Evolutionary conservation across 306 rosid genomes (phyloP).

Genomic region (Casuarina equisetifolia): DNA sequence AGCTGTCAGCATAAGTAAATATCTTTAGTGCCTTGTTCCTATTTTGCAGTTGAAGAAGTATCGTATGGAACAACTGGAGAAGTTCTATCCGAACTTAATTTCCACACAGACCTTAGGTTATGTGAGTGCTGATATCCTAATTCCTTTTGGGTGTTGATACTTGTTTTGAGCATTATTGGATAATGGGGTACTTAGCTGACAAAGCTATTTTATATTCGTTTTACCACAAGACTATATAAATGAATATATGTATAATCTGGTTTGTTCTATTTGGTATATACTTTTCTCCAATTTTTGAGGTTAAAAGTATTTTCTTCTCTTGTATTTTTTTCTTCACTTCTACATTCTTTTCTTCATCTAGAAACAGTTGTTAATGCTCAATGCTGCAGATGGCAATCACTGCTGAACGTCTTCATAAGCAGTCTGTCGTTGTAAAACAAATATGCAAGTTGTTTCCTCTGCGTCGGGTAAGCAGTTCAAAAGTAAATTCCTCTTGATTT

Average conservation of each 20-base stretch:
- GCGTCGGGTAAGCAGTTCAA: slow-evolving; percentile 66
- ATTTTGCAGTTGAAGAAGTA: slow-evolving; percentile 74
- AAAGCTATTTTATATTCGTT: not conserved
- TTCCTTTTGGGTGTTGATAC: slow-evolving; percentile 19
- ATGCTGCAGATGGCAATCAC: slow-evolving; percentile 85
- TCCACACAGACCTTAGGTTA: slow-evolving; percentile 91
- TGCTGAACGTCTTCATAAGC: slow-evolving; percentile 88
- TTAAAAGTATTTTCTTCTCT: slow-evolving; percentile 12
- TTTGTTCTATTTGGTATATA: slow-evolving; percentile 13
- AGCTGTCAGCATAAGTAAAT: slow-evolving; percentile 13
- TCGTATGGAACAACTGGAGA: slow-evolving; percentile 81
- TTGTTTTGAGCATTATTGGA: slow-evolving; percentile 17
- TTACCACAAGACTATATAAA: not conserved
- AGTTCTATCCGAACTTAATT: slow-evolving; percentile 82
- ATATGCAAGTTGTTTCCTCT: slow-evolving; percentile 92
- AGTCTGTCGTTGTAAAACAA: slow-evolving; percentile 84
- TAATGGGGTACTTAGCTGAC: slow-evolving; percentile 10
- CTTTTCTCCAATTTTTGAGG: slow-evolving; percentile 12
- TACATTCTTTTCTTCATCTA: slow-evolving; percentile 14
- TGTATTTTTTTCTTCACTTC: slow-evolving; percentile 12
- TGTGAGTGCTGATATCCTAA: slow-evolving; percentile 51
- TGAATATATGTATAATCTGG: slow-evolving; percentile 5
- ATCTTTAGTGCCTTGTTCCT: slow-evolving; percentile 28
- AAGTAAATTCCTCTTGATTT: slow-evolving; percentile 9
- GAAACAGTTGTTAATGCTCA: slow-evolving; percentile 22